Evolutionary conservation across 805 yeast species (phyloP), one percentile per base, ranked within the genome.

Genomic region (Lipomyces chichibuensis): DNA sequence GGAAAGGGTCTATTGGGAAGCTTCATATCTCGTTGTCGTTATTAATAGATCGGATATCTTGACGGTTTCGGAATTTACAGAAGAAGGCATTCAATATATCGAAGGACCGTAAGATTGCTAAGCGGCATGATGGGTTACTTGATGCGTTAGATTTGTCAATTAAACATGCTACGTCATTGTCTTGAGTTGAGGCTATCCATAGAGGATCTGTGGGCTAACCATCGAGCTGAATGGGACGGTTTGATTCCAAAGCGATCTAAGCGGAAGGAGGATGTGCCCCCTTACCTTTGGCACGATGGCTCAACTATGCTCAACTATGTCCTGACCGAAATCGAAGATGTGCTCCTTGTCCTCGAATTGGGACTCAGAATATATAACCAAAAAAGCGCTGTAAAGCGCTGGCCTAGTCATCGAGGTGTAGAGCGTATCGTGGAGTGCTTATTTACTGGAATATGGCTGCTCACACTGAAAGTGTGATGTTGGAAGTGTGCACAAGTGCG

Each of bases 321-420:
- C 54, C 54, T 51, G 54, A 51, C 54, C 54, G 54, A 51, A 51
- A 51, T 51, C 54, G 54, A 51, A 51, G 54, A n/a, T 2, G 54
- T 51, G 14, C 54, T 51, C 54, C 54, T 51, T 5, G 29, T 51
- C 2, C 54, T 51, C 17, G 54, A 51, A 51, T n/a, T n/a, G n/a
- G n/a, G n/a, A n/a, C n/a, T n/a, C n/a, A n/a, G n/a, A n/a, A n/a
- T n/a, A n/a, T n/a, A n/a, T n/a, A n/a, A n/a, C n/a, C n/a, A n/a
- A n/a, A n/a, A n/a, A n/a, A n/a, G n/a, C n/a, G n/a, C n/a, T n/a
- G n/a, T n/a, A n/a, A n/a, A n/a, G n/a, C n/a, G n/a, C n/a, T n/a
- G n/a, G n/a, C n/a, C n/a, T n/a, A n/a, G n/a, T n/a, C n/a, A n/a
- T n/a, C n/a, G n/a, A n/a, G n/a, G n/a, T n/a, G n/a, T n/a, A n/a